Evolutionary conservation across 2,329 filamentous ascomycete species (phyloP).

Genomic region (Tolypocladium nubicola): DNA sequence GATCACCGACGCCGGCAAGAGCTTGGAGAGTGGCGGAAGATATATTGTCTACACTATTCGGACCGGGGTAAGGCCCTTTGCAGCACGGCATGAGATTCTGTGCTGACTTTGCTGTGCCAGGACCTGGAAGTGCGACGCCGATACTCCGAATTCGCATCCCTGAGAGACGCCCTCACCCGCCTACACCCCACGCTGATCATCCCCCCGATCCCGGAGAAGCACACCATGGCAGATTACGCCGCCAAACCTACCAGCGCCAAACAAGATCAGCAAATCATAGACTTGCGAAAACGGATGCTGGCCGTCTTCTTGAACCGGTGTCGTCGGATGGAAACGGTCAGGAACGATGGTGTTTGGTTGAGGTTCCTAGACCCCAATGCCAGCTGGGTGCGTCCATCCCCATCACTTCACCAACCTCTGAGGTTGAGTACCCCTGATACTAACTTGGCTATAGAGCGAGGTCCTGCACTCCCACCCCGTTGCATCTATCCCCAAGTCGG

Average conservation of each 20-base stretch:
- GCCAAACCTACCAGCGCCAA: constrained; percentile 97
- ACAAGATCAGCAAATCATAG: constrained; percentile 94
- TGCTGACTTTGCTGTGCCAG: constrained; percentile 31
- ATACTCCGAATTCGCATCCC: constrained; percentile 92
- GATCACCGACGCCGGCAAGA: constrained; percentile 94
- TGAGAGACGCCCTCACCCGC: constrained; percentile 78
- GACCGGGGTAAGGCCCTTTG: constrained; percentile 60
- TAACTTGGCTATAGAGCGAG: constrained; percentile 55
- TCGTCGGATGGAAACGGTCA: constrained; percentile 80
- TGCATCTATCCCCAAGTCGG: constrained; percentile 84
- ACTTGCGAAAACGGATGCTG: constrained; percentile 92
- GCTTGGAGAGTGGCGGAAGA: constrained; percentile 77
- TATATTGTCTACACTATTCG: constrained; percentile 97
- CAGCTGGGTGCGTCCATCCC: constrained; percentile 65
- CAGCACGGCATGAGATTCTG: background rate
- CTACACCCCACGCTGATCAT: constrained; percentile 93
- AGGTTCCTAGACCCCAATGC: constrained; percentile 95
- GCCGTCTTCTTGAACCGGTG: constrained; percentile 92
- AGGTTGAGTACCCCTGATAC: constrained; percentile 2
- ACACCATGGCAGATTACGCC: constrained; percentile 97
- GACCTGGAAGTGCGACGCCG: constrained; percentile 89
- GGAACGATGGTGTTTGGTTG: constrained; percentile 94
- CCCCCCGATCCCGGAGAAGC: constrained; percentile 95
- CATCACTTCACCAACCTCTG: background rate
- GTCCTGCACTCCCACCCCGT: constrained; percentile 90